Evolutionary conservation across 2,329 filamentous ascomycete species (phyloP).

Genomic region (Pseudocercospora musae): DNA sequence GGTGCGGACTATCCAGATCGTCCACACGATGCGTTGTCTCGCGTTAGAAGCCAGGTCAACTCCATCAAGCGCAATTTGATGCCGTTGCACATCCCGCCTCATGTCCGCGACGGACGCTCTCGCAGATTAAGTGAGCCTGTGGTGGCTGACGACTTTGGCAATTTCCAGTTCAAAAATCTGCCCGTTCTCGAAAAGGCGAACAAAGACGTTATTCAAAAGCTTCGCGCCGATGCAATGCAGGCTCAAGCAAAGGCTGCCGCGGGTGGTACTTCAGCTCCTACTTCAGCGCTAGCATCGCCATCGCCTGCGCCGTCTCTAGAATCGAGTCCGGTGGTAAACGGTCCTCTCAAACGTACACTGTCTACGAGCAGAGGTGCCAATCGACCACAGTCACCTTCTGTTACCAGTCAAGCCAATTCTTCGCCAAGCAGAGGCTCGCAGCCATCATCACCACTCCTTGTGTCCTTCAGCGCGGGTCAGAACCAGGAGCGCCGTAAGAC

Average conservation of each 20-base stretch:
- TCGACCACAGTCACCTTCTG: constrained; percentile 82
- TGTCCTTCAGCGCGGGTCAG: constrained; percentile 87
- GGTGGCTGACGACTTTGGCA: constrained; percentile 87
- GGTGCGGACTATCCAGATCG: constrained; percentile 79
- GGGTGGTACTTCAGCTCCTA: constrained; percentile 39
- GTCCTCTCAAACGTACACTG: constrained; percentile 74
- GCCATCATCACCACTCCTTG: constrained; percentile 84
- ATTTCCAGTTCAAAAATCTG: constrained; percentile 94
- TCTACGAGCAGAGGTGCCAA: constrained; percentile 77
- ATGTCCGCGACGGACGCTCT: constrained; percentile 86
- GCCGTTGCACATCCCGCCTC: constrained; percentile 92
- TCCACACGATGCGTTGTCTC: constrained; percentile 89
- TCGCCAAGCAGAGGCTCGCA: constrained; percentile 84
- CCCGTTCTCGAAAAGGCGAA: constrained; percentile 96
- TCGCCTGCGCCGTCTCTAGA: constrained; percentile 68
- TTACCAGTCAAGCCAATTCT: constrained; percentile 72
- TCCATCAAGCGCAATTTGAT: constrained; percentile 87
- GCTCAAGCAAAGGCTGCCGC: constrained; percentile 53
- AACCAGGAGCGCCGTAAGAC: constrained; percentile 83
- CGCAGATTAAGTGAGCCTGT: constrained; percentile 88
- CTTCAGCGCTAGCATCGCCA: constrained; percentile 48
- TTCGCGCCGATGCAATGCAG: constrained; percentile 85
- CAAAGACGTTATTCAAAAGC: constrained; percentile 96
- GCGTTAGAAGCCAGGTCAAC: constrained; percentile 79
- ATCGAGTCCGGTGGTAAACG: constrained; percentile 77